Base-by-base conservation (phyloP, 2,329 filamentous ascomycete genomes). In the Aureobasidium sp. region DNA sequence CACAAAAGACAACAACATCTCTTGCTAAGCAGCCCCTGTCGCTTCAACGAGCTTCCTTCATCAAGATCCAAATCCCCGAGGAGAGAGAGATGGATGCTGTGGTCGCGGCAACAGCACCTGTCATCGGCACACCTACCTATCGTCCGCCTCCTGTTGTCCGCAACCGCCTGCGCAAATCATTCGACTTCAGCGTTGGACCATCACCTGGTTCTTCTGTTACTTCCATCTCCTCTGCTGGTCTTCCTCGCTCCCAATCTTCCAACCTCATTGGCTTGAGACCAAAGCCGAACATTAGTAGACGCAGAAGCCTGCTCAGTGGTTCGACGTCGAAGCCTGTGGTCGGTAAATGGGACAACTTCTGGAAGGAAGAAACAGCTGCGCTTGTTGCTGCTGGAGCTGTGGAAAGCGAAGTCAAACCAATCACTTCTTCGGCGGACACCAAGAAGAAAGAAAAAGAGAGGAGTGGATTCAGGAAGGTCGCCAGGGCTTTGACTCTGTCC, bases 181-280 rank as follows among this genome's bases (percentile, higher is more conserved):
- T 58, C 13, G 54, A 58, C 30, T 48, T 39, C 11, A 42, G 32
- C 34, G 13, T 36, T 3, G 36, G 29, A 11, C 13, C 45, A n/a
- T 32, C 57, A 2, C 44, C 57, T 13, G 44, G 27, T 6, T 49
- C 21, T 14, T 41, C 44, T 16, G 27, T 41, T 4, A 59, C 57
- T 32, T 45, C 39, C 25, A 50, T 59, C 44, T 59, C 45, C 10
- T 30, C 21, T 10, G 21, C 36, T 5, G 36, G 44, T 27, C 44
- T 59, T 8, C 57, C 57, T 30, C 57, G 57, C 27, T 44, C 42
- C 11, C 54, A 47, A n/a, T 58, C 54, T 16, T 58, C 41, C 32
- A 48, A 48, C 21, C 34, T 47, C 21, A 39, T 58, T 34, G 54
- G 42, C 2, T 8, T 58, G 27, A 48, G 36, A 32, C 6, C 42